Evolutionary conservation across 1,284 basidiomycete species (phyloP).

Genomic region (Hemileia vastatrix): DNA sequence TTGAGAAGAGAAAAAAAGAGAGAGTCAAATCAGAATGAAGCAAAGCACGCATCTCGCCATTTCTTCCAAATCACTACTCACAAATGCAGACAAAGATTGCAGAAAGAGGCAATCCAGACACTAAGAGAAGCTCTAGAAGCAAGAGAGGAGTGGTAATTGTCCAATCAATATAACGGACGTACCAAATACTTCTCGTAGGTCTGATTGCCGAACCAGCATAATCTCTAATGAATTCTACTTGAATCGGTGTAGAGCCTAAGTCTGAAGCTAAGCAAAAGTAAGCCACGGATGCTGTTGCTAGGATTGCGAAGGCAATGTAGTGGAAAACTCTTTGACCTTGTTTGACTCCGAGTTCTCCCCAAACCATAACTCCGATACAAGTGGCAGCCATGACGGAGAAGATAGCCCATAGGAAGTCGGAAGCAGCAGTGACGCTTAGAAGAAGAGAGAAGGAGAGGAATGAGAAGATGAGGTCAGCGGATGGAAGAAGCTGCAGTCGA

Average conservation of each 20-base stretch:
- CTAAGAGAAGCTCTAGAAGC: constrained; percentile 51
- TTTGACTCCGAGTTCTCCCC: constrained; percentile 39
- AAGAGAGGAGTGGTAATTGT: constrained; percentile 54
- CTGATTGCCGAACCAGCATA: constrained; percentile 33
- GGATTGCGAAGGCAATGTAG: constrained; percentile 27
- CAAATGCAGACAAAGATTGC: constrained; percentile 48
- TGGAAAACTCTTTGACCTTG: constrained; percentile 32
- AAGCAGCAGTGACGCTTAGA: constrained; percentile 31
- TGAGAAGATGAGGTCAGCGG: neutral
- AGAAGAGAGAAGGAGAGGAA: neutral
- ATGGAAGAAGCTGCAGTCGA: neutral
- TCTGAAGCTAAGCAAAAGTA: constrained; percentile 57
- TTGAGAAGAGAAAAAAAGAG: neutral
- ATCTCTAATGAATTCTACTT: constrained; percentile 24
- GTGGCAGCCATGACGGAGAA: constrained; percentile 41
- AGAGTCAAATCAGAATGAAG: neutral
- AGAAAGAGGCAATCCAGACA: constrained; percentile 52
- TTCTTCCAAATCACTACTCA: neutral
- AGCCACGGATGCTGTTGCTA: constrained; percentile 43
- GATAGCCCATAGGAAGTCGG: constrained; percentile 50
- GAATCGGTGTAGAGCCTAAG: constrained; percentile 52
- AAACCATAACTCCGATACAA: constrained; percentile 35
- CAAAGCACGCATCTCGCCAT: constrained; percentile 6
- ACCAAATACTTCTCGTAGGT: constrained; percentile 53
- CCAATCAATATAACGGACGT: constrained; percentile 54